phyloP scores from a whole-genome alignment of 202 grass and related monocot species.

The Eragrostis tef region DNA sequence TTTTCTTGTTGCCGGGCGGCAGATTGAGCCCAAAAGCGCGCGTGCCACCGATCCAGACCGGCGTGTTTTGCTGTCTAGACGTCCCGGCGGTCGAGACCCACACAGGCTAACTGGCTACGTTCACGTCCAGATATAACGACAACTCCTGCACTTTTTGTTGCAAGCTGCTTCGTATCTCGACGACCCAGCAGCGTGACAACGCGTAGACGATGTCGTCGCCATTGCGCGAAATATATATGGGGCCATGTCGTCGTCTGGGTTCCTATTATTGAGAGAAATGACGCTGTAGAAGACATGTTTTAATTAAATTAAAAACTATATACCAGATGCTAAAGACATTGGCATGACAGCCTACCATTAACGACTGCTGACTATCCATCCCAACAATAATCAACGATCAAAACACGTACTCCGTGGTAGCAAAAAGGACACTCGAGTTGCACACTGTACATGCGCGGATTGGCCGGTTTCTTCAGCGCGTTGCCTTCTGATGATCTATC shows the following conservation, averaged over 20 bases:
- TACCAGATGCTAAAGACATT: background rate
- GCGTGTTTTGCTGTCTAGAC: background rate
- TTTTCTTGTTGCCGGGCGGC: constrained; percentile 6
- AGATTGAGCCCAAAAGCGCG: background rate
- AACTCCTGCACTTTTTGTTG: background rate
- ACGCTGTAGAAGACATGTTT: background rate
- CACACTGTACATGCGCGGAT: background rate
- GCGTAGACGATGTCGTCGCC: constrained; percentile 17
- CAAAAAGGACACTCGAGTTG: background rate
- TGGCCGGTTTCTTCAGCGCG: constrained; percentile 31
- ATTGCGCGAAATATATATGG: background rate
- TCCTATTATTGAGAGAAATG: background rate
- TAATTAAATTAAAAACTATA: background rate
- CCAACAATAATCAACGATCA: too few species aligned
- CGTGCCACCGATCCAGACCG: background rate
- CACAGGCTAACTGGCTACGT: background rate
- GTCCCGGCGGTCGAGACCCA: background rate
- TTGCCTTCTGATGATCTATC: background rate
- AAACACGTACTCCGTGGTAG: too few species aligned
- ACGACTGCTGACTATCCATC: too few species aligned
- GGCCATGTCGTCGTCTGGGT: background rate
- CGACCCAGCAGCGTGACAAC: background rate
- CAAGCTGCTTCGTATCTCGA: background rate
- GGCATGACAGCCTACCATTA: too few species aligned
- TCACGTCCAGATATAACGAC: constrained; percentile 24